A percentile compares a stretch with the other conserved stretches of the same genome.
Evolutionary conservation across 352 stramenopile genomes (phyloP).

Genomic region (Pythium guiyangense): DNA sequence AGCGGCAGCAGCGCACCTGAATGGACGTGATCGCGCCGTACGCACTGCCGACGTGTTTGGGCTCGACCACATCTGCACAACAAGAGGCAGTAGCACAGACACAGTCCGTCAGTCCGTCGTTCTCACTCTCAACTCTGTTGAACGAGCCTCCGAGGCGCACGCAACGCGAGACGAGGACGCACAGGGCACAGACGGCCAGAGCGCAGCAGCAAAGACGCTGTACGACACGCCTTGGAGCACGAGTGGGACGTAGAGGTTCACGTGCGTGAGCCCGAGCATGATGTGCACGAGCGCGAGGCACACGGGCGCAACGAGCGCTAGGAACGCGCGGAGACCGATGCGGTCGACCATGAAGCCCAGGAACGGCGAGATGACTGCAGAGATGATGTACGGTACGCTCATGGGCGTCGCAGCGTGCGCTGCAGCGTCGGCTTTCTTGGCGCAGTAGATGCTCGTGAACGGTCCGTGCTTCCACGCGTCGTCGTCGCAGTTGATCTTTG

Average conservation of each 20-base stretch:
- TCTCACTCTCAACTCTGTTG: neutral
- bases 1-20: slow-evolving; percentile 40
- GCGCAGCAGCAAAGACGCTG: slow-evolving; percentile 87
- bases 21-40: slow-evolving; percentile 94
- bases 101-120: neutral
- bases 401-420: slow-evolving; percentile 80
- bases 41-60: slow-evolving; percentile 85
- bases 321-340: slow-evolving; percentile 78
- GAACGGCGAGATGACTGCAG: slow-evolving; percentile 85
- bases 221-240: slow-evolving; percentile 91
- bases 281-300: slow-evolving; percentile 87
- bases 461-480: slow-evolving; percentile 67
- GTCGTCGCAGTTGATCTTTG: slow-evolving; percentile 81
- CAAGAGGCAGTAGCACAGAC: neutral
- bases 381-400: slow-evolving; percentile 93
- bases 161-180: slow-evolving; percentile 5
- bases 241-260: slow-evolving; percentile 81
- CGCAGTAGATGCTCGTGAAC: slow-evolving; percentile 56
- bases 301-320: slow-evolving; percentile 78
- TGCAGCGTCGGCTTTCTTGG: slow-evolving; percentile 57
- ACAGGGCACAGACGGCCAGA: slow-evolving; percentile 91
- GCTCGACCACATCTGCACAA: slow-evolving; percentile 74
- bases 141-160: neutral
- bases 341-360: slow-evolving; percentile 90
- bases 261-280: slow-evolving; percentile 70